phyloP scores from a whole-genome alignment of 306 rosid species.

The Comarum palustre region DNA sequence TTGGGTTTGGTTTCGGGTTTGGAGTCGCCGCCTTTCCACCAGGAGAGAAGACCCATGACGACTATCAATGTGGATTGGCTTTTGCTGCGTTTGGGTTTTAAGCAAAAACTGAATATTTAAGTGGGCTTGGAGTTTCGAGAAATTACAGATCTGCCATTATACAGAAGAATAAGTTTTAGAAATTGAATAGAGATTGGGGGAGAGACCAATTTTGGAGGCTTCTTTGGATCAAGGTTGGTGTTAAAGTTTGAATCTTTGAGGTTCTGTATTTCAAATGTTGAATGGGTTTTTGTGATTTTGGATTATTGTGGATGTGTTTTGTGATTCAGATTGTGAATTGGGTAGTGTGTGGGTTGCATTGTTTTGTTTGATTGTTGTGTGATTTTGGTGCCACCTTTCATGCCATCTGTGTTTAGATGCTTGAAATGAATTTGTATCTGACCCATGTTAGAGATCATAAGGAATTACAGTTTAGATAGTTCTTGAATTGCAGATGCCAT shows the following conservation, averaged over 20 bases:
- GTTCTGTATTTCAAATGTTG: not conserved
- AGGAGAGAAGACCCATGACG: slow-evolving; percentile 70
- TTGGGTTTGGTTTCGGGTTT: slow-evolving; percentile 19
- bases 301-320: not conserved
- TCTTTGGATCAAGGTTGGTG: not conserved
- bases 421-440: not conserved
- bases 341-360: not conserved
- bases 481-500: not conserved
- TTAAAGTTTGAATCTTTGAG: not conserved
- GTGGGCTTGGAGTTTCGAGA: not conserved
- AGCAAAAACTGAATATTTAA: not conserved
- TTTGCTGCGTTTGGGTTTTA: not conserved
- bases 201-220: not conserved
- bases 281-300: not conserved
- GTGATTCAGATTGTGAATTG: not conserved
- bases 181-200: not conserved
- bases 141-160: not conserved
- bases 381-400: not conserved
- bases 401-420: not conserved
- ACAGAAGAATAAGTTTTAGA: not conserved
- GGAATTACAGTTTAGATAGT: not conserved
- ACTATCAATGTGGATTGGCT: not conserved
- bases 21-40: slow-evolving; percentile 59
- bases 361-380: not conserved
- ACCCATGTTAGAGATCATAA: not conserved